These are phyloP conservation scores for Carpinus fangiana DNA, from an alignment of 306 rosid genomes.

Conservation along the genomic window DNA sequence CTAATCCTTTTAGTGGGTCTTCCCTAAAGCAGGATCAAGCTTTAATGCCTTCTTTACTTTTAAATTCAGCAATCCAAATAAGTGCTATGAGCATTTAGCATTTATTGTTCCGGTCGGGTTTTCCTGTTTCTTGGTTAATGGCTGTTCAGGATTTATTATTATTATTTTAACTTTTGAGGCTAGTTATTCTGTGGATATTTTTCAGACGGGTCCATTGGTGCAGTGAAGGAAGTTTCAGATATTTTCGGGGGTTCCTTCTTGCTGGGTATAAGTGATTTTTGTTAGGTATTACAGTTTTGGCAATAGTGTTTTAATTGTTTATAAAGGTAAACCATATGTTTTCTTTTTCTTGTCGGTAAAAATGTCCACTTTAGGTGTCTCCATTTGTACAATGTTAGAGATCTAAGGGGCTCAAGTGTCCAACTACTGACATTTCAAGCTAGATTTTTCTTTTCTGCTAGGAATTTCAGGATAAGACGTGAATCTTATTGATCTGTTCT, in stretches of 20 bases:
- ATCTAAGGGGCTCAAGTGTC: not conserved
- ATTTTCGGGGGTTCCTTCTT: slow-evolving; percentile 20
- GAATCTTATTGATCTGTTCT: slow-evolving; percentile 11
- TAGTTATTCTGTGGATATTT: slow-evolving; percentile 14
- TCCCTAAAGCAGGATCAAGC: not conserved
- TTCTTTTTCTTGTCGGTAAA: slow-evolving; percentile 4
- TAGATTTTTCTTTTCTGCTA: not conserved
- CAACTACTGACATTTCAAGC: slow-evolving; percentile 3
- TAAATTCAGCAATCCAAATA: not conserved
- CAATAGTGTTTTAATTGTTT: slow-evolving; percentile 7
- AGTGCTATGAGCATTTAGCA: slow-evolving; percentile 9
- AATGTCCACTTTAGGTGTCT: slow-evolving; percentile 3
- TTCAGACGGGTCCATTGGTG: slow-evolving; percentile 36
- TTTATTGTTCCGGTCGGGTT: not conserved
- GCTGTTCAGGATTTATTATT: not conserved
- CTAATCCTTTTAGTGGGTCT: slow-evolving; percentile 7
- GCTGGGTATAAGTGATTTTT: slow-evolving; percentile 17
- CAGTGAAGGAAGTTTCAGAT: slow-evolving; percentile 30
- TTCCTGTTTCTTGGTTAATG: slow-evolving; percentile 6
- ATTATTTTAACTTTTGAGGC: not conserved
- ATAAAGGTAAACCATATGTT: slow-evolving; percentile 4
- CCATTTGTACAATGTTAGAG: not conserved
- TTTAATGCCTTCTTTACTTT: not conserved
- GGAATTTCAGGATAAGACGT: slow-evolving; percentile 28
- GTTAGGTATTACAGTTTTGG: slow-evolving; percentile 23